Evolutionary conservation across 768 basidiomycete species (phyloP).

Genomic region (Leccinum disarticulatum): DNA sequence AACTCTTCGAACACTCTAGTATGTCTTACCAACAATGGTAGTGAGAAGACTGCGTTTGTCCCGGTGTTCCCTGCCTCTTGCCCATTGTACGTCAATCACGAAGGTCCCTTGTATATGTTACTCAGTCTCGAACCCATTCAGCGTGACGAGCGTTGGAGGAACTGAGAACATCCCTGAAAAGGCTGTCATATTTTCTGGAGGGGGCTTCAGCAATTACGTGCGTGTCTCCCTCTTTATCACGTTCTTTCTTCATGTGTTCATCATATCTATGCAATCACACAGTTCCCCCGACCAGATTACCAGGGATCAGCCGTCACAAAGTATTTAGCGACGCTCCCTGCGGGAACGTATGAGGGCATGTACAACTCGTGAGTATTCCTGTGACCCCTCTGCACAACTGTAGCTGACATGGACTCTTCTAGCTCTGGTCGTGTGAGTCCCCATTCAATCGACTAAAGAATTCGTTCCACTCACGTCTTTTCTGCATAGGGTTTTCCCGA

Average conservation of each 20-base stretch:
- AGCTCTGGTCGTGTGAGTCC: constrained; percentile 40
- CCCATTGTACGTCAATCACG: constrained; percentile 44
- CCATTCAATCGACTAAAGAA: neutral
- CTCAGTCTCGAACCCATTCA: constrained; percentile 21
- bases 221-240: constrained; percentile 11
- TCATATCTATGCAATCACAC: neutral
- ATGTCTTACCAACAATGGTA: constrained; percentile 61
- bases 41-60: constrained; percentile 53
- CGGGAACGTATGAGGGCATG: constrained; percentile 46
- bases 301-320: constrained; percentile 45
- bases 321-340: constrained; percentile 38
- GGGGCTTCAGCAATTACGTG: constrained; percentile 73
- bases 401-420: neutral
- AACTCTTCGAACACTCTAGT: constrained; percentile 36
- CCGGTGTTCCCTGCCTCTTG: constrained; percentile 63
- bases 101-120: neutral
- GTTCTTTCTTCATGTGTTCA: constrained; percentile 5
- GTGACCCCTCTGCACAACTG: neutral
- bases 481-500: constrained; percentile 53
- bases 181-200: constrained; percentile 62
- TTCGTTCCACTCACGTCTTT: neutral
- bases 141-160: constrained; percentile 73
- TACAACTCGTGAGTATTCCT: constrained; percentile 51
- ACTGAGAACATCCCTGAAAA: constrained; percentile 60
- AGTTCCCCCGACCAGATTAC: constrained; percentile 57